Base-by-base conservation (phyloP, 176 grass and related monocot genomes). In the Musa troglodytarum region DNA sequence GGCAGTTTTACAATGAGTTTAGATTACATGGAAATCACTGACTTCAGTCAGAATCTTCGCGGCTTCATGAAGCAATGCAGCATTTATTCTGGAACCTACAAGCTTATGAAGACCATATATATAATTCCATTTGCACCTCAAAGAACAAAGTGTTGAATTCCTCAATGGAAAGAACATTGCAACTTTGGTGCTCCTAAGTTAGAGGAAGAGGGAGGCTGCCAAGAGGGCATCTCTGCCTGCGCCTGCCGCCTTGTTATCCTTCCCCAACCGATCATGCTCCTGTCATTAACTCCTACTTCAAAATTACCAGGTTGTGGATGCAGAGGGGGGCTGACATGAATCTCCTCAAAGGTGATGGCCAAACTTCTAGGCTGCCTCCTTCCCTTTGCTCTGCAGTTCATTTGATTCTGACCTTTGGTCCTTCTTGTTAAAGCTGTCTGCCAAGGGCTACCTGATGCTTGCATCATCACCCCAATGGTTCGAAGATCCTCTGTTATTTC, bases 201-300 rank as follows among this genome's bases (percentile, higher is more conserved):
- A 84, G 58, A 77, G 49, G 81, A 83, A 83, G 57, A 7, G 77
- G 80, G 25, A 83, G 29, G 73, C 81, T 87, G 12, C 64, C 64
- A 1, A 79, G 69, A 1, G 81, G 82, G 34, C 76, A 84, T 78
- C 90, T 89, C 50, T 64, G 86, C 56, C 87, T 76, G 54, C 84
- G 84, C 74, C 74, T 84, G 89, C 1, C 90, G 84, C 29, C 86
- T 86, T 51, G 86, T 92, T 26, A 85, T 92, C 68, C 82, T 86
- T 78, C 90, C 90, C 90, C 90, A 92, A 52, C 84, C 82, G 9
- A 83, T 73, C 26, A 80, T 80, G 21, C 73, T 79, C 4, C 20
- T 76, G 3, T 55, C 90, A 76, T 82, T 79, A 6, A 55, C 57
- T 1, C 78, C 73, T 76, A 87, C 28, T 25, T 75, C 72, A 65